These are phyloP conservation scores for Saccharomycopsis fibuligera DNA, from an alignment of 805 yeast genomes.

Conservation along the genomic window DNA sequence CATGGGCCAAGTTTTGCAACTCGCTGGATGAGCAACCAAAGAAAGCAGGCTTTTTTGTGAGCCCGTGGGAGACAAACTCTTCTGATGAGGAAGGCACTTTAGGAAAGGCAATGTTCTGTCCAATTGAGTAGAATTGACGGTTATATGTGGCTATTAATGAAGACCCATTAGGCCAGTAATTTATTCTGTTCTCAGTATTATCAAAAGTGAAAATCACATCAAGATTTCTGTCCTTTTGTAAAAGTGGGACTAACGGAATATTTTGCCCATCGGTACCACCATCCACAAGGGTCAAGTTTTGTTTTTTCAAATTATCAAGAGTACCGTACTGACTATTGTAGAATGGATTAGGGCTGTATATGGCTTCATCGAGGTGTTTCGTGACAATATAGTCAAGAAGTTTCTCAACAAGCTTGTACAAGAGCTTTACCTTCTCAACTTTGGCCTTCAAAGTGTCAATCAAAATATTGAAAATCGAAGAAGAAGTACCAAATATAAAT, in stretches of 20 bases:
- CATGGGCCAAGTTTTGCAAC: conserved; percentile 17
- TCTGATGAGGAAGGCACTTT: conserved; percentile 53
- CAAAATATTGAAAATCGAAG: conserved; percentile 52
- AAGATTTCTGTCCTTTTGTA: conserved; percentile 51
- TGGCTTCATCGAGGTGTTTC: conserved; percentile 60
- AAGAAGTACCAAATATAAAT: conserved; percentile 75
- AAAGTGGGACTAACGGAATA: conserved; percentile 54
- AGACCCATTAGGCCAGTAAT: conserved; percentile 40
- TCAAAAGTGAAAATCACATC: conserved; percentile 64
- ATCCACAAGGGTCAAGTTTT: conserved; percentile 51
- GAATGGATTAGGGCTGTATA: conserved; percentile 63
- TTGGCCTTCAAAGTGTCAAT: background rate
- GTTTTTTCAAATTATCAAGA: conserved; percentile 32
- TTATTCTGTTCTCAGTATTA: conserved; percentile 56
- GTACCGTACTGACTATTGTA: conserved; percentile 35
- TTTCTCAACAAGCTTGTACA: conserved; percentile 32
- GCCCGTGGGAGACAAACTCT: conserved; percentile 51
- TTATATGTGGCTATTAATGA: conserved; percentile 36
- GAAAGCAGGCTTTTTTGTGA: conserved; percentile 67
- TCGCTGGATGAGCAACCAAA: conserved; percentile 67
- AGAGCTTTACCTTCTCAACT: background rate
- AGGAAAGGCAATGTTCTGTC: conserved; percentile 63
- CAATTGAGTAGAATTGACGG: conserved; percentile 39
- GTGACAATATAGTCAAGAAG: conserved; percentile 41
- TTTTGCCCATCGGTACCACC: conserved; percentile 69